Conservation (phyloP, 768 basidiomycete genomes). For the Pleurotus tuoliensis region DNA sequence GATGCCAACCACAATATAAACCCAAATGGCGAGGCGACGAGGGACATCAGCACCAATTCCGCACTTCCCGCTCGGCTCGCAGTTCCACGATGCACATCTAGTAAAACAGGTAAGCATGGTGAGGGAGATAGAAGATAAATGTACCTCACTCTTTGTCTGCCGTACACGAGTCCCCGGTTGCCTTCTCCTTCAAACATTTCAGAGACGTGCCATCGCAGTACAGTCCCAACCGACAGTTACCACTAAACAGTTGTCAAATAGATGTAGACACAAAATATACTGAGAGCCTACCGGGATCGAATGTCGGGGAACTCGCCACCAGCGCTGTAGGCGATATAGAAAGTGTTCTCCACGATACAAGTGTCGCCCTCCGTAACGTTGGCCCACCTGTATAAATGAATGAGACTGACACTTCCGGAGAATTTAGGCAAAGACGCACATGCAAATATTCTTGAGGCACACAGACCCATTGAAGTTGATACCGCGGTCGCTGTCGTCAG, state of each 20-base stretch:
- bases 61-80: slow-evolving; percentile 57
- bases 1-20: slow-evolving; percentile 67
- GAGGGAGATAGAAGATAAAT: slow-evolving; percentile 12
- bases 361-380: slow-evolving; percentile 61
- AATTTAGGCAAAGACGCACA: slow-evolving; percentile 41
- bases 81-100: slow-evolving; percentile 79
- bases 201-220: slow-evolving; percentile 69
- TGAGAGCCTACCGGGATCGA: slow-evolving; percentile 64
- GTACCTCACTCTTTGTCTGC: slow-evolving; percentile 42
- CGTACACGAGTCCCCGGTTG: slow-evolving; percentile 53
- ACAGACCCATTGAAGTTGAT: slow-evolving; percentile 79
- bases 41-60: slow-evolving; percentile 56
- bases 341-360: slow-evolving; percentile 76
- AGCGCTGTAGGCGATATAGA: slow-evolving; percentile 65
- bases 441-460: slow-evolving; percentile 81
- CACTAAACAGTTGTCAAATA: slow-evolving; percentile 32
- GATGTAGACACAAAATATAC: not conserved
- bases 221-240: slow-evolving; percentile 66
- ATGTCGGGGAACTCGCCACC: slow-evolving; percentile 68
- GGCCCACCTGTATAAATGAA: slow-evolving; percentile 54
- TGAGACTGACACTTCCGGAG: no score
- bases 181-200: slow-evolving; percentile 58
- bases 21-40: slow-evolving; percentile 59
- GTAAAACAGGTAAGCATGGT: not conserved
- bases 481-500: slow-evolving; percentile 61